Base-by-base conservation (phyloP, 345 rosid genomes). In the Salix caprea region DNA sequence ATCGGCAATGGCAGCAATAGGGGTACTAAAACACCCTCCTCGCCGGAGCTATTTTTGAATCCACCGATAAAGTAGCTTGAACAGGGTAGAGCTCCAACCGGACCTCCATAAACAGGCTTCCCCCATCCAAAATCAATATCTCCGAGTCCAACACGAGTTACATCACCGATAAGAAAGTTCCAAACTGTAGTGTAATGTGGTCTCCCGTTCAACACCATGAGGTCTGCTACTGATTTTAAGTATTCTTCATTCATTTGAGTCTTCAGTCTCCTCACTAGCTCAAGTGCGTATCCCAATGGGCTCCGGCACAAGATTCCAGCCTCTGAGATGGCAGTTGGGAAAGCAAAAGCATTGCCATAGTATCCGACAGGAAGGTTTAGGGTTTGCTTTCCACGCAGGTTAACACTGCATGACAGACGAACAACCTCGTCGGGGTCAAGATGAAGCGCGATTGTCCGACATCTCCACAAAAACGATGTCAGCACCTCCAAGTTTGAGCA, bases 381-480 rank as follows among this genome's bases (percentile, higher is more conserved):
- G 46, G 34, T 16, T 14, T 5, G 21, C 40, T 75, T 78, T n/a
- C 48, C 8, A 19, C 75, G 48, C 18, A 34, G 34, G 16, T 42
- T 75, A 30, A 74, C 70, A 0, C 16, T 0, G 50, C 0, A 68
- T 19, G 65, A 7, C 4, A 76, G 0, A 4, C 78, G 69, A 68
- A 82, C 65, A 42, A 62, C 77, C 32, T 82, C 75, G 6, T 39
- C 11, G 2, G 85, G 69, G 42, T 73, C 72, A 4, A 5, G 69
- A 19, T 72, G 72, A 23, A 73, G 72, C 2, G 85, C 83, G 0
- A 76, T 48, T 1, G 78, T 73, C 6, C 85, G 80, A 4, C 80
- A 82, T 42, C 78, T 80, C 85, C 83, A 82, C 18, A 79, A 30
- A 28, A n/a, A 79, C 0, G 80, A 80, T 14, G 78, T 26, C 7